Base-by-base conservation (phyloP, 2,329 filamentous ascomycete genomes). In the Domatiomyces globalis region DNA sequence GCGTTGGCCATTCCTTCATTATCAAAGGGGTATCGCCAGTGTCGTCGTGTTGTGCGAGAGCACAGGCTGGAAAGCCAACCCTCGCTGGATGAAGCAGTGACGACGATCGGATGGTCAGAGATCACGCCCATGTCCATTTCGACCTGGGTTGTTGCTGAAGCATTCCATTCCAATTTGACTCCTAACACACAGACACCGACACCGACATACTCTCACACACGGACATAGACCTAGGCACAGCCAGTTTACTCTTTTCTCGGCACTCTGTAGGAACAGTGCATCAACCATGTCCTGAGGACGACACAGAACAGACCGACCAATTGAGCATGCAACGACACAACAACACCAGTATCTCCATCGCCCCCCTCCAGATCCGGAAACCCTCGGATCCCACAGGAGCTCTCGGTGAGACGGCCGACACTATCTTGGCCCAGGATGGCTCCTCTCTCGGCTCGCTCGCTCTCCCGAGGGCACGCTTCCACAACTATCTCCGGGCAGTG, bases 401-500 rank as follows among this genome's bases (percentile, higher is more conserved):
- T 7, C 86, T 85, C 17, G 81, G 82, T 67, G 76, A 76, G 62
- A 81, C 61, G 1, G 54, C 57, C 63, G 82, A 87, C 63, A 72
- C 77, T 15, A 39, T 39, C 33, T 15, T 39, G 10, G 33, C 33
- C 33, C 33, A 39, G 33, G 33, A 39, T 39, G 33, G 33, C 57
- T 73, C 77, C 55, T 65, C 67, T 61, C 61, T 69, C 54, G 64
- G 69, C 58, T 60, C 65, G 48, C 69, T 70, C 56, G 62, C 65
- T 48, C 68, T 74, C 5, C 45, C 20, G 8, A 74, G 79, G 57
- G 78, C 84, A 1, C 75, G 88, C 53, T 95, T 95, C 65, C 85
- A 94, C 75, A 94, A 92, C 72, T 98, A 95, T 64, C 75, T 98
- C 45, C 84, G 92, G 58, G 92, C 92, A 48, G 90, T 94, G 64